Base-by-base conservation (phyloP, 2,329 filamentous ascomycete species). In the Reticulascus tulasneorum region DNA sequence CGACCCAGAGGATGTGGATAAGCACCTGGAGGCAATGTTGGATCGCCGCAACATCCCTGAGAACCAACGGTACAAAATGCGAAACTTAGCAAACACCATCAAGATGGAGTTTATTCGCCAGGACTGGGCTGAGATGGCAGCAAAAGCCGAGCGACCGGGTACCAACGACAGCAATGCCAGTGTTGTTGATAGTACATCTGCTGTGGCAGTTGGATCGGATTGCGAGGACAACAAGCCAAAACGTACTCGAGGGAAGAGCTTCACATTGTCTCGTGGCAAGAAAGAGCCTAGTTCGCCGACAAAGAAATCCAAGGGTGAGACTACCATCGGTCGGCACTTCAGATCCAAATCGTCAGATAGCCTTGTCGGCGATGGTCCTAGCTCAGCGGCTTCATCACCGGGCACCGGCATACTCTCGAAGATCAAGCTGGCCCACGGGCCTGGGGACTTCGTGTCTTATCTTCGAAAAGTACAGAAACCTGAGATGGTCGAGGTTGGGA, bases 51-150 rank as follows among this genome's bases (percentile, higher is more conserved):
- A 97, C 52, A 94, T 97, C 36, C 90, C 91, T 4, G 86, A 94
- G 53, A 86, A 95, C 46, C 89, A 95, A 71, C 77, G 91, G 37
- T 88, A 91, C 60, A 94, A 94, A 65, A 96, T 98, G 89, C 79
- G 91, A 29, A 90, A 82, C 38, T 69, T 98, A 42, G 88, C 86
- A 45, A 76, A 87, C 47, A 84, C 86, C 23, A 90, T 97, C 67
- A 98, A 98, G 64, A 86, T 89, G 56, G 90, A 97, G 55, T 94
- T 98, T 52, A 89, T 97, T 51, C 82, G 84, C 35, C 90, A 94
- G 58, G 86, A 96, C 56, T 87, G 86, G 71, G 79, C 77, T 7
- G 84, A 84, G 57, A 81, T 73, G 61, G 71, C 73, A 35, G 64
- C 67, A 48, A 63, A 63, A 55, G 52, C 63, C 57, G 54, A 67